Evolutionary conservation across 805 yeast genomes (phyloP), one percentile per base, ranked within the genome.

Genomic region (Wickerhamomyces hampshirensis): DNA sequence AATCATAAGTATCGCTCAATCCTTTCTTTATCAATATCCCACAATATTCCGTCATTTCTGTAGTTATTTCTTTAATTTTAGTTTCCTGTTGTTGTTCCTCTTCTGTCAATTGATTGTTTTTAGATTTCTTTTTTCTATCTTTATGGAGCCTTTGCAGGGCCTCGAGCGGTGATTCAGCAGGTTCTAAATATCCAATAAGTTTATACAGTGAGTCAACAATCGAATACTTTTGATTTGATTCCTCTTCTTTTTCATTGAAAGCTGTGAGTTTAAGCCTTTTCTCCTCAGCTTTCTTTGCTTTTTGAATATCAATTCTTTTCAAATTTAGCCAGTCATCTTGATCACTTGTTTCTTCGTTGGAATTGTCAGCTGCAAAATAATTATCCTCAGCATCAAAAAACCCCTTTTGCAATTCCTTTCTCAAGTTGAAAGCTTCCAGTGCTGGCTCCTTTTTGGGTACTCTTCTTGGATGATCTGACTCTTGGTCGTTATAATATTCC

Each of bases 341-440:
- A n/a, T n/a, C n/a, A n/a, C n/a, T n/a, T n/a, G n/a, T 45, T 23
- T 52, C 56, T 19, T 60, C 66, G 3, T 62, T 61, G 4, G 65
- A 35, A 6, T 31, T 29, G 8, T 38, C 67, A 12, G 59, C 57
- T 18, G 69, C 59, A 14, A 76, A 59, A 46, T 63, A 81, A 46
- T 77, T 79, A 1, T 87, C 86, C 27, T 71, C 73, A 26, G 59
- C 65, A 46, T 80, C 87, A 50, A 79, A 77, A 3, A 55, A 55
- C 2, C 88, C 91, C 31, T 71, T 75, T 36, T 69, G 69, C 29
- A 63, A 56, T 47, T 84, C 91, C 14, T 72, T 63, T 17, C 68
- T 56, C 30, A 84, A 55, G 51, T 75, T 70, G 57, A 84, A 84
- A 0, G 84, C 73, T 40, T 83, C 89, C 3, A 84, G 40, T 41